These are phyloP conservation scores for Fistulina hepatica DNA, from an alignment of 1,284 basidiomycete genomes.

Conservation along the genomic window DNA sequence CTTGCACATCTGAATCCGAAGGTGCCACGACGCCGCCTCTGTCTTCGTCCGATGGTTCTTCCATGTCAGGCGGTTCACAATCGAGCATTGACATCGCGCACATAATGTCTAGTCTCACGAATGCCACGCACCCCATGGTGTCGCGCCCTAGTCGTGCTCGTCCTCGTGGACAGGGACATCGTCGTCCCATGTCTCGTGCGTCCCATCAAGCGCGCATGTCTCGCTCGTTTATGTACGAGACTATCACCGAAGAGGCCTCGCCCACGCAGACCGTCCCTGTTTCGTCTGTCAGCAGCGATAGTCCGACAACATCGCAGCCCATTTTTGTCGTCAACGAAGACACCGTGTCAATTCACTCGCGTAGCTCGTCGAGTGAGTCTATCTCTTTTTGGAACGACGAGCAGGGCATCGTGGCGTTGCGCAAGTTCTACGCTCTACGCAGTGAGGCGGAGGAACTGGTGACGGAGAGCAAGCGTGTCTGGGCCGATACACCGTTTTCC, in stretches of 20 bases:
- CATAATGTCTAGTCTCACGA: constrained; percentile 44
- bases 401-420: constrained; percentile 43
- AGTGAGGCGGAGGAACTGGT: constrained; percentile 61
- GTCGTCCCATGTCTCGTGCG: constrained; percentile 44
- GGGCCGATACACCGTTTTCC: constrained; percentile 66
- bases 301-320: constrained; percentile 29
- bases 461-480: constrained; percentile 50
- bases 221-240: constrained; percentile 63
- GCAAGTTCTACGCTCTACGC: constrained; percentile 57
- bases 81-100: constrained; percentile 64
- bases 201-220: constrained; percentile 41
- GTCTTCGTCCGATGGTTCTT: constrained; percentile 53
- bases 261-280: constrained; percentile 31
- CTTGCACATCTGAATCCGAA: constrained; percentile 52
- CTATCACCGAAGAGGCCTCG: constrained; percentile 60
- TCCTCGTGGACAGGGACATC: constrained; percentile 54
- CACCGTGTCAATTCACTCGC: constrained; percentile 34
- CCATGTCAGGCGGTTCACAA: constrained; percentile 57
- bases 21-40: constrained; percentile 63
- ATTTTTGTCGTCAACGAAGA: constrained; percentile 51
- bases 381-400: constrained; percentile 46
- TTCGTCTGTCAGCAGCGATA: constrained; percentile 24
- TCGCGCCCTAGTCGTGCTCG: constrained; percentile 32
- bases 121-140: constrained; percentile 35
- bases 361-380: constrained; percentile 18